Percentiles rank a stretch among this genome's conserved stretches.
Conservation (phyloP, 2,329 filamentous ascomycete species). For the Teratosphaeria gauchensis region DNA sequence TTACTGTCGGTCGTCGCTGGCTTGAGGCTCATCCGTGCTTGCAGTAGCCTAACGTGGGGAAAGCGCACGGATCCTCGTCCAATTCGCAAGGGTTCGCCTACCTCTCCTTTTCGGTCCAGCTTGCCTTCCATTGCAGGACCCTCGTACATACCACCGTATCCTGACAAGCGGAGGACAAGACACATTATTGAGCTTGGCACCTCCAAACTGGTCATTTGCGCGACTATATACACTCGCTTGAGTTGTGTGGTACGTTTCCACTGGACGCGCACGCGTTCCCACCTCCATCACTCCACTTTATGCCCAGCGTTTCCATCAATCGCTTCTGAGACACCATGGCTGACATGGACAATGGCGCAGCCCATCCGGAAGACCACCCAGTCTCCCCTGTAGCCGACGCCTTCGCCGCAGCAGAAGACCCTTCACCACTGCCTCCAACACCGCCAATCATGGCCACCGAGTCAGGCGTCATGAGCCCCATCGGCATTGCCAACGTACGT, state of each 20-base stretch:
- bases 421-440: not conserved
- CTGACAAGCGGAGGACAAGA: not conserved
- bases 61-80: not conserved
- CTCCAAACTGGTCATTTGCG: not conserved
- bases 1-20: not conserved
- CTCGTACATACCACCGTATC: not conserved
- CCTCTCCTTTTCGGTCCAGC: not conserved
- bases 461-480: constrained; percentile 32
- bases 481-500: constrained; percentile 66
- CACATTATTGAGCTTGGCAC: not conserved
- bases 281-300: not conserved
- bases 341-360: constrained; percentile 1
- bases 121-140: not conserved
- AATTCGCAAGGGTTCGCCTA: not conserved
- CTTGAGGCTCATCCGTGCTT: not conserved
- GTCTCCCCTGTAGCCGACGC: not conserved
- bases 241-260: not conserved
- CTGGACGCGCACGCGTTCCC: not conserved
- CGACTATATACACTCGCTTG: not conserved
- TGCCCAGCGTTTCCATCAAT: not conserved
- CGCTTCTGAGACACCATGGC: not conserved
- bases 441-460: not conserved
- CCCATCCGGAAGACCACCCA: not conserved
- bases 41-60: not conserved
- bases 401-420: not conserved